Percentiles rank a stretch among this genome's conserved stretches.
phyloP scores from a whole-genome alignment of 495 filamentous ascomycete genomes.

The Penicillium arizonense region DNA sequence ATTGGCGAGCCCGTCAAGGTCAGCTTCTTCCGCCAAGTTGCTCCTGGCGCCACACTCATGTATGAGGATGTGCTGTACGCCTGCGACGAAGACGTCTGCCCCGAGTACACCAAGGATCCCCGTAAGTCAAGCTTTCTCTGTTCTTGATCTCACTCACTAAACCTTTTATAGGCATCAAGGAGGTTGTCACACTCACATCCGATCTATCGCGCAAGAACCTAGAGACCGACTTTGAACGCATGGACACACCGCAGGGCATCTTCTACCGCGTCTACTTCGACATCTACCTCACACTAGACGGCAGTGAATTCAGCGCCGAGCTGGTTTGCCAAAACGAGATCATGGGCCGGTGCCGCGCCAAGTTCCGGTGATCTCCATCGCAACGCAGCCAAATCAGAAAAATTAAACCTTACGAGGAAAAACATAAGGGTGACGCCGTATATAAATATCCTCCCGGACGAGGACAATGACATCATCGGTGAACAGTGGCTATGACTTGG shows the following conservation, averaged over 20 bases:
- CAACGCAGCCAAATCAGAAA: background rate
- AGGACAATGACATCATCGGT: background rate
- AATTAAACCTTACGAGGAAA: background rate
- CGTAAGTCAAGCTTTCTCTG: constrained; percentile 61
- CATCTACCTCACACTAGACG: constrained; percentile 92
- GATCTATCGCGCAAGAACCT: constrained; percentile 97
- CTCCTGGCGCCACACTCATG: constrained; percentile 96
- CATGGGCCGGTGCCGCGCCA: constrained; percentile 92
- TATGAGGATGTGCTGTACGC: constrained; percentile 99
- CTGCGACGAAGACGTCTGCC: constrained; percentile 96
- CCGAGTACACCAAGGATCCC: constrained; percentile 98
- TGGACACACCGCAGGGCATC: constrained; percentile 98
- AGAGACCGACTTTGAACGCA: constrained; percentile 98
- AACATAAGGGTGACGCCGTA: constrained; percentile 3
- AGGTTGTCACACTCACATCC: constrained; percentile 95
- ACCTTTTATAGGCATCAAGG: constrained; percentile 79
- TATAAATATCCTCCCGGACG: background rate
- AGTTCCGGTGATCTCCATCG: constrained; percentile 56
- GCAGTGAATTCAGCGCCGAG: constrained; percentile 96
- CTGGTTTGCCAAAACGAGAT: constrained; percentile 98
- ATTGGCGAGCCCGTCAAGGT: constrained; percentile 99
- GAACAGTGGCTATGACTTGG: background rate
- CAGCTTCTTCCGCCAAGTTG: constrained; percentile 96
- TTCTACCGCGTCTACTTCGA: constrained; percentile 88
- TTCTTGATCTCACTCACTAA: background rate